Evolutionary conservation across 169 alveolate species (phyloP), one percentile per base, ranked within the genome.

Genomic region (Cryptosporidium sp.): DNA sequence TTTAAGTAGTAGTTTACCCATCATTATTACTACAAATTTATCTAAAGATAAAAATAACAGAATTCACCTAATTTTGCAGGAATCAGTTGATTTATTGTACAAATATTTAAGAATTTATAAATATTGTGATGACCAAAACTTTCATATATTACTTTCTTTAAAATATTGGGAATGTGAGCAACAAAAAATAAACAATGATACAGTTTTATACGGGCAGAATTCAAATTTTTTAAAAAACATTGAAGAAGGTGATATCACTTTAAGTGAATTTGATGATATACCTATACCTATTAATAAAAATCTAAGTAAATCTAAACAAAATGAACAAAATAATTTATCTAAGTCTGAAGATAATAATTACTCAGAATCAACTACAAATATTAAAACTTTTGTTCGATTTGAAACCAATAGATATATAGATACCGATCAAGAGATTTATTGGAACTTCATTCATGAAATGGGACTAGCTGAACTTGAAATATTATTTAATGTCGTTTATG

Each of bases 401-500:
- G 9, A 55, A 55, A 55, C 29, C 1, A 1, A n/a, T 21, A 37
- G 21, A 21, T 18, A 3, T 2, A n/a, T 26, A 55, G 21, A 48
- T 48, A 48, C 14, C 1, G 18, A 14, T 48, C 55, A 48, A 48
- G 55, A 48, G 8, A 1, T 8, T 59, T 31, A 59, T 31, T 41
- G 9, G 18, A 59, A 23, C 16, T 12, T 48, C 14, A 48, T 48
- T 48, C 21, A 16, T 48, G 55, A 48, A 48, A 45, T 71, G 4
- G 23, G 21, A 2, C n/a, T 71, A 45, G 2, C 14, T n/a, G 86
- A 73, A 0, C 43, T 73, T 58, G 51, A 58, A 50, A 73, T 73
- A 9, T 0, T 73, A 37, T 9, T 73, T 29, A 10, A 55, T 37
- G 55, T 6, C 35, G 16, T 12, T 9, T 50, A 18, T 50, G 68